Evolutionary conservation across 2,329 filamentous ascomycete species (phyloP), one percentile per base, ranked within the genome.

Genomic region (Camillea tinctor): DNA sequence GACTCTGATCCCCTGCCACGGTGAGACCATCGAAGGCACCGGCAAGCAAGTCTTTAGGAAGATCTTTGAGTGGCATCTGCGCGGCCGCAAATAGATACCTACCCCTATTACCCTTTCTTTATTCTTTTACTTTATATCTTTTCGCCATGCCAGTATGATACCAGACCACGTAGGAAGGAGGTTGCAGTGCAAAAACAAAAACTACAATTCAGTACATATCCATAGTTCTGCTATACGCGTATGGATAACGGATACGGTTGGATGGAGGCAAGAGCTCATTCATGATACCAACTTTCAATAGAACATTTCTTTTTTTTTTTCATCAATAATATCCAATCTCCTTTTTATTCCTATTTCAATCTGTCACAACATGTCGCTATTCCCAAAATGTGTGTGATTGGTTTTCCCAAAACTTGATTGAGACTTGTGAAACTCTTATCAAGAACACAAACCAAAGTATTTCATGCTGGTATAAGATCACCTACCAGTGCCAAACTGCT

Each of bases 1-100:
- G 65, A 88, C 88, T 48, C 81, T 98, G 55, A 88, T 99, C 61
- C 93, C 94, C 0, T 98, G 94, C 74, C 95, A 99, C 76, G 95
- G 95, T 8, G 95, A 99, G 77, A 88, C 91, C 17, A 87, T 98
- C 66, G 89, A 95, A 74, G 80, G 79, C 1, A 75, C 80, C 63
- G 93, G 84, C 9, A 97, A 96, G 81, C 83, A 83, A 11, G 80
- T 91, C 17, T 96, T 94, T 66, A 79, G 83, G 69, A 91, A 90
- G 74, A 81, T 96, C 13, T 92, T 96, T 76, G 84, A 84, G 69
- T 97, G 93, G 93, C 91, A 96, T 78, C 73, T 96, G 71, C 78
- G 85, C 54, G 69, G 71, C 56, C 68, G 71, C 60, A 75, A 75
- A 64, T 73, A 60, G 63, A 36, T 50, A 48, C 36, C 36, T 17